phyloP scores from a whole-genome alignment of 257 asterid species.

The Fraxinus quadrangulata region DNA sequence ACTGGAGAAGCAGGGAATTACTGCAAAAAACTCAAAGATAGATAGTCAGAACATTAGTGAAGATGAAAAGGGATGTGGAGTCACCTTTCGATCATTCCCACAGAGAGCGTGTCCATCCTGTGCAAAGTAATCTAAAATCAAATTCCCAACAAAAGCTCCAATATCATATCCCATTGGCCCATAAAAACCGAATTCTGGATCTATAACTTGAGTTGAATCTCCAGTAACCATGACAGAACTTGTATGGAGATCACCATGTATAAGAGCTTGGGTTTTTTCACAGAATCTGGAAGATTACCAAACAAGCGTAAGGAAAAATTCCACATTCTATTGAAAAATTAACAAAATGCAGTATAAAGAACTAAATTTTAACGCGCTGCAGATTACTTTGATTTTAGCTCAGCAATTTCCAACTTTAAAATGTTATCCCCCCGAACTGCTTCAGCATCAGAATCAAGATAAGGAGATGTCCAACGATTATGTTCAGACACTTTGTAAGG shows the following conservation, averaged over 20 bases:
- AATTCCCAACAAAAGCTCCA: slow-evolving; percentile 93
- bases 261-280: slow-evolving; percentile 93
- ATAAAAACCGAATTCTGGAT: slow-evolving; percentile 92
- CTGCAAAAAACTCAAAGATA: slow-evolving; percentile 10
- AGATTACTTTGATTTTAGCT: slow-evolving; percentile 78
- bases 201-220: slow-evolving; percentile 85
- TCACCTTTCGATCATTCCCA: slow-evolving; percentile 69
- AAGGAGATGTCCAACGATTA: slow-evolving; percentile 85
- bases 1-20: neutral
- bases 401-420: slow-evolving; percentile 88
- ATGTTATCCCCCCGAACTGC: slow-evolving; percentile 69
- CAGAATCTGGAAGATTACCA: slow-evolving; percentile 63
- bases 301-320: slow-evolving; percentile 27
- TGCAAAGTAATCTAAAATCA: slow-evolving; percentile 81
- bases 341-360: slow-evolving; percentile 6
- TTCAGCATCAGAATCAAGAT: slow-evolving; percentile 85
- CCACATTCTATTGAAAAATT: neutral
- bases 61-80: slow-evolving; percentile 3
- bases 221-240: slow-evolving; percentile 87
- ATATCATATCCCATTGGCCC: slow-evolving; percentile 94
- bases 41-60: neutral
- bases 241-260: slow-evolving; percentile 95
- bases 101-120: slow-evolving; percentile 87
- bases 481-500: slow-evolving; percentile 86
- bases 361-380: neutral